Evolutionary conservation across 495 filamentous ascomycete genomes (phyloP), one percentile per base, ranked within the genome.

Genomic region (Aspergillus asperescens): DNA sequence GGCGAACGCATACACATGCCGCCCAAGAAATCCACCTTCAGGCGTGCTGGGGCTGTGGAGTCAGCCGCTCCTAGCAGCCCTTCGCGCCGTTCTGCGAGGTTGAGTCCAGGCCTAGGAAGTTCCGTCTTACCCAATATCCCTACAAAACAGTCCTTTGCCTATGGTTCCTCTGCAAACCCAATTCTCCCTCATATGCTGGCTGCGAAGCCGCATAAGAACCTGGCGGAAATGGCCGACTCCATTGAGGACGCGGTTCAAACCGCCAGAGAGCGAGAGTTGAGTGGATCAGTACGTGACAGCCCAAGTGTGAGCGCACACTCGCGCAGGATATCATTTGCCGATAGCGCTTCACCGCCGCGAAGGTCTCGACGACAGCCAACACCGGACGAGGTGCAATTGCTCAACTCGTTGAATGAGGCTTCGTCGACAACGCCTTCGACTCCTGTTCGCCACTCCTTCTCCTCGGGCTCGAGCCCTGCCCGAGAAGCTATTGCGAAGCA

Each of bases 311-410:
- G 37, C 38, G 47, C 52, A 3, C 58, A 58, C 19, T 15, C 52
- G 23, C 48, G 51, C 52, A 49, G 48, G 48, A 43, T 31, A 25
- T 50, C 52, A 10, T 28, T 50, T 24, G 52, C 58, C 1, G 35
- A 40, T 5, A 50, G 42, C 23, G 20, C 29, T 13, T 61, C 59
- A 7, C 58, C 64, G 13, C 53, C 56, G 29, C 62, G 60, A 18
- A 47, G 55, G 19, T 37, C 37, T 13, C 68, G 57, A 25, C 67
- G 73, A 7, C 67, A 67, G 37, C 70, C 73, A 15, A 76, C 73
- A 20, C 73, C 73, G 4, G 73, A 76, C 49, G 59, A 73, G 42
- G 48, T 62, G 0, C 73, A 76, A 52, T 59, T 75, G 24, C 57
- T 67, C 34, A 62, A 64, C 9, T 52, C 56, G 0, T 52, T 76